Evolutionary conservation across 495 filamentous ascomycete species (phyloP).

Genomic region (Aspergillus wentii): DNA sequence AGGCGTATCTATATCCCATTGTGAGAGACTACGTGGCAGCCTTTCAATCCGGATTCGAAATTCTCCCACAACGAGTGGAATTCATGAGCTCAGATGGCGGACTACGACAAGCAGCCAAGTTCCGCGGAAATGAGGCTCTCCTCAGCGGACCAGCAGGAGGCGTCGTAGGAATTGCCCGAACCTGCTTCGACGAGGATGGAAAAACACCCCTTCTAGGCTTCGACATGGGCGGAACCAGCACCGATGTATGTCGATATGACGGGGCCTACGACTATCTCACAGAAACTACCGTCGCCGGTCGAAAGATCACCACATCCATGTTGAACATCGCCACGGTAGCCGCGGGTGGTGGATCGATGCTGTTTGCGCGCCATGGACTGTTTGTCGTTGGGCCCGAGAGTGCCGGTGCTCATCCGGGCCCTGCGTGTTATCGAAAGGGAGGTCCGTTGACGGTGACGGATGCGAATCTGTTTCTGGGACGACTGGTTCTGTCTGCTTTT

Average conservation of each 20-base stretch:
- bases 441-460: slow-evolving; percentile 87
- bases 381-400: slow-evolving; percentile 89
- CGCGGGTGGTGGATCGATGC: slow-evolving; percentile 78
- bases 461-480: slow-evolving; percentile 79
- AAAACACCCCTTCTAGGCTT: slow-evolving; percentile 86
- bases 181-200: slow-evolving; percentile 74
- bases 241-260: slow-evolving; percentile 83
- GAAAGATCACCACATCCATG: slow-evolving; percentile 88
- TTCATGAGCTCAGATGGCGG: slow-evolving; percentile 46
- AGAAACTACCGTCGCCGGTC: slow-evolving; percentile 85
- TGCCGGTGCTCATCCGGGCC: slow-evolving; percentile 80
- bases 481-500: slow-evolving; percentile 84
- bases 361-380: slow-evolving; percentile 81
- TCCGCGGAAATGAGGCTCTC: slow-evolving; percentile 46
- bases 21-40: slow-evolving; percentile 84
- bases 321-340: slow-evolving; percentile 94
- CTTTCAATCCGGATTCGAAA: slow-evolving; percentile 54
- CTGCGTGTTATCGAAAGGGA: slow-evolving; percentile 86
- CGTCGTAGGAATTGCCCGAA: slow-evolving; percentile 85
- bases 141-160: slow-evolving; percentile 53
- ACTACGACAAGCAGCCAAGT: slow-evolving; percentile 37
- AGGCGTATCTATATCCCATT: slow-evolving; percentile 86
- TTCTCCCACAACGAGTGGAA: slow-evolving; percentile 30
- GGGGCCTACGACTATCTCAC: slow-evolving; percentile 90
- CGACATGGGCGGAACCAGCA: slow-evolving; percentile 92